Conservation (phyloP, 495 filamentous ascomycete species). For the Aspergillus campestris region DNA sequence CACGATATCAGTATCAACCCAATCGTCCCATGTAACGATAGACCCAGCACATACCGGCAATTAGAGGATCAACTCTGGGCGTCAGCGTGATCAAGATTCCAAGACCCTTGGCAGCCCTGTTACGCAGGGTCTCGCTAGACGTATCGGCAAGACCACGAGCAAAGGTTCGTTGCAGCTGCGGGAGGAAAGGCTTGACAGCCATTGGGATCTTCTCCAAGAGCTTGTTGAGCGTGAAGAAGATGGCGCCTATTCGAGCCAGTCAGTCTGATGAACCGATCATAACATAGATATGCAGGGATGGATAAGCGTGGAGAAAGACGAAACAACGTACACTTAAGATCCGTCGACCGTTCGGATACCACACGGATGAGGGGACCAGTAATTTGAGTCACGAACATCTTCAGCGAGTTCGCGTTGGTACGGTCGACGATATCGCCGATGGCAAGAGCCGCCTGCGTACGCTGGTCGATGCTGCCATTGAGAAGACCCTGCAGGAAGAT, state of each 20-base stretch:
- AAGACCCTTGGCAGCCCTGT: slow-evolving; percentile 87
- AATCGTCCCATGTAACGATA: neutral
- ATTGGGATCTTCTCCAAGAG: slow-evolving; percentile 93
- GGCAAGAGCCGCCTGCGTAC: slow-evolving; percentile 82
- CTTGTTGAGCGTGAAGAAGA: slow-evolving; percentile 89
- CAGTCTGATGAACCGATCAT: slow-evolving; percentile 3
- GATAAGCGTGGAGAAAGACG: neutral
- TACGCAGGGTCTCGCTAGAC: slow-evolving; percentile 79
- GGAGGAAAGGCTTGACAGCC: slow-evolving; percentile 92
- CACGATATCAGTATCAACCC: slow-evolving; percentile 4
- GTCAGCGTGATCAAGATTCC: slow-evolving; percentile 95
- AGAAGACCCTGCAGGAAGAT: slow-evolving; percentile 97
- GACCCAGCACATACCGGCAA: slow-evolving; percentile 36
- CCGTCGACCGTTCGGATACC: slow-evolving; percentile 87
- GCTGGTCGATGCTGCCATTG: slow-evolving; percentile 87
- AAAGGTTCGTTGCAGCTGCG: slow-evolving; percentile 93
- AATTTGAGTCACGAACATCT: slow-evolving; percentile 93
- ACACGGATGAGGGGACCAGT: slow-evolving; percentile 96
- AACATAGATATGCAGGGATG: too few relatives aligned
- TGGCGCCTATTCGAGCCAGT: slow-evolving; percentile 50
- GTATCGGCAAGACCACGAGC: slow-evolving; percentile 91
- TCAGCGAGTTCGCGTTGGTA: slow-evolving; percentile 72
- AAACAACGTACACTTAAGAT: slow-evolving; percentile 61
- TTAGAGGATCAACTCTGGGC: slow-evolving; percentile 87
- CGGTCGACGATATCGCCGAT: slow-evolving; percentile 94